These are phyloP conservation scores for Jaltomata sinuosa DNA, from an alignment of 257 asterid genomes.

Conservation along the genomic window DNA sequence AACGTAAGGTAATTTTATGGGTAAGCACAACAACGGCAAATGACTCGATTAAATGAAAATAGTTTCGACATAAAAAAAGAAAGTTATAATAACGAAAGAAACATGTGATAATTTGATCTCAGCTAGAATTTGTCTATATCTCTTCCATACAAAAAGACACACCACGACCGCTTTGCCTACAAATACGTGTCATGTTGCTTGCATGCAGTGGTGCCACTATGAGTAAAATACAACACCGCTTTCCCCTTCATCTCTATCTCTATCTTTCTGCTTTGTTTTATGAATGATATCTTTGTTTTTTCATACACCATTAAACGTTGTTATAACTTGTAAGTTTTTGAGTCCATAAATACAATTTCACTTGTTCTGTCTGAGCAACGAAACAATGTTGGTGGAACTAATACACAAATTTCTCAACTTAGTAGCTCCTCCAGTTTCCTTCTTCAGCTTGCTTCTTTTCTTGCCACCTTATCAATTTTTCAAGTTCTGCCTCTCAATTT, in stretches of 20 bases:
- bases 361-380: neutral
- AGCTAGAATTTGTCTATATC: too few relatives aligned
- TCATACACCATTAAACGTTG: neutral
- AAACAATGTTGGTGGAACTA: constrained; percentile 21
- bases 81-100: too few relatives aligned
- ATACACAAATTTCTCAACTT: constrained; percentile 26
- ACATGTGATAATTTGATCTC: too few relatives aligned
- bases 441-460: constrained; percentile 18
- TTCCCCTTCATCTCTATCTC: neutral
- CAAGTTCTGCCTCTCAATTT: constrained; percentile 17
- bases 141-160: neutral
- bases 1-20: too few relatives aligned
- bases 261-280: neutral
- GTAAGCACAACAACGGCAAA: too few relatives aligned
- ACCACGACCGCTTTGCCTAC: neutral
- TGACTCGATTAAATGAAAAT: too few relatives aligned
- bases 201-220: neutral
- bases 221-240: neutral
- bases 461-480: constrained; percentile 30
- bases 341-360: neutral
- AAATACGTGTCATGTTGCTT: neutral
- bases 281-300: neutral
- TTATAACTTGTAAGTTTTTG: too few relatives aligned
- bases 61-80: too few relatives aligned
- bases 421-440: constrained; percentile 28